phyloP scores from a whole-genome alignment of 2,329 filamentous ascomycete species.

The Epichloe coenophiala region DNA sequence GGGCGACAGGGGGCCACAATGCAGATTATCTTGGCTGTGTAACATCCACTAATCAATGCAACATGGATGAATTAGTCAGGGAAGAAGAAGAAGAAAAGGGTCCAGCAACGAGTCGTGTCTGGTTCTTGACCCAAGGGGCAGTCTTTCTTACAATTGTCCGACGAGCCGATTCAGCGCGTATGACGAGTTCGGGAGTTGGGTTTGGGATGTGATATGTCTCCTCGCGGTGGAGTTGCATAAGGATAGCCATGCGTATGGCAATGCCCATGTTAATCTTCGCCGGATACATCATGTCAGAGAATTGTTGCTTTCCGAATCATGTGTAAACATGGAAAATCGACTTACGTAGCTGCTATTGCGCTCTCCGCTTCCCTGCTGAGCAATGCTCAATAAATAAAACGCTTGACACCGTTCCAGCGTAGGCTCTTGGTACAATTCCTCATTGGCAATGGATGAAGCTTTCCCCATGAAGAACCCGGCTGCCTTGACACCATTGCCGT shows the following conservation, averaged over 20 bases:
- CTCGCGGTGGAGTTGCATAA: conserved; percentile 42
- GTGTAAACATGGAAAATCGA: conserved; percentile 1
- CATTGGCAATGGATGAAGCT: conserved; percentile 31
- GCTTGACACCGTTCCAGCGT: conserved; percentile 43
- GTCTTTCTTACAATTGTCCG: conserved; percentile 35
- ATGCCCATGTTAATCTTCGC: conserved; percentile 41
- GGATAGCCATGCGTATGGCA: conserved; percentile 39
- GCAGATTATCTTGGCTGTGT: conserved; percentile 43
- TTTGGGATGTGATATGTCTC: conserved; percentile 35
- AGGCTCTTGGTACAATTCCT: conserved; percentile 38
- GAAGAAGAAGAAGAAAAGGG: not conserved
- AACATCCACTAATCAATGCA: conserved; percentile 37
- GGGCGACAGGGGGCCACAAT: conserved; percentile 37
- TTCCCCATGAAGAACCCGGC: conserved; percentile 40
- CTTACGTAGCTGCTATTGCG: conserved; percentile 41
- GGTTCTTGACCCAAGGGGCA: not conserved
- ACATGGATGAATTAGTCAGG: not conserved
- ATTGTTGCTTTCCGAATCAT: not conserved
- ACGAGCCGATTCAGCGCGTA: conserved; percentile 40
- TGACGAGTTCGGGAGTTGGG: conserved; percentile 29
- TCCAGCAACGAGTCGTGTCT: not conserved
- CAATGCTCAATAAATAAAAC: conserved; percentile 45
- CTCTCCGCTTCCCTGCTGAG: conserved; percentile 42
- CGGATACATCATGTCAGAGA: not conserved
- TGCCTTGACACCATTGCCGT: conserved; percentile 36